phyloP scores from a whole-genome alignment of 169 alveolate genomes.

The Cryptosporidium tyzzeri region DNA sequence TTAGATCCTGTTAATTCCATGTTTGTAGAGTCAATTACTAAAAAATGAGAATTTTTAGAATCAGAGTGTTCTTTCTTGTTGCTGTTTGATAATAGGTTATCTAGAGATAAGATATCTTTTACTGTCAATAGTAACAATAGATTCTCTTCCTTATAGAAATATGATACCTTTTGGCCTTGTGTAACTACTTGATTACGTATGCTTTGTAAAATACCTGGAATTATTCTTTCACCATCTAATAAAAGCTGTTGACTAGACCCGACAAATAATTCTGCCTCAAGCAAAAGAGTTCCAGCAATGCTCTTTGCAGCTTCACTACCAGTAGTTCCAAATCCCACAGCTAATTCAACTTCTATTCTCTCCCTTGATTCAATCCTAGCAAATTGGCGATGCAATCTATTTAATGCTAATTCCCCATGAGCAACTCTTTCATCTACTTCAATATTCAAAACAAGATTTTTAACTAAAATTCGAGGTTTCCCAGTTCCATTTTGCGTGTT shows the following conservation, averaged over 20 bases:
- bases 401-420: constrained; percentile 79
- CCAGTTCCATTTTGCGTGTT: constrained; percentile 13
- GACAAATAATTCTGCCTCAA: constrained; percentile 79
- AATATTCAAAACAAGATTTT: constrained; percentile 77
- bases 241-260: constrained; percentile 77
- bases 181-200: constrained; percentile 78
- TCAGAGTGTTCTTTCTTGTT: constrained; percentile 31
- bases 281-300: constrained; percentile 77
- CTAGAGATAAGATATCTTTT: constrained; percentile 75
- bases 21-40: constrained; percentile 76
- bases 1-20: constrained; percentile 76
- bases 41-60: constrained; percentile 70
- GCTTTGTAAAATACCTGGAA: constrained; percentile 64
- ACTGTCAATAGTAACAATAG: constrained; percentile 75
- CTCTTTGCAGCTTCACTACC: constrained; percentile 76
- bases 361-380: constrained; percentile 79
- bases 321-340: constrained; percentile 74
- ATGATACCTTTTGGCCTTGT: constrained; percentile 79
- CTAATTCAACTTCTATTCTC: constrained; percentile 68
- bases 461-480: constrained; percentile 66
- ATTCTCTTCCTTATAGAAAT: constrained; percentile 75
- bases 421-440: constrained; percentile 78
- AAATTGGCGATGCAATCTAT: constrained; percentile 80
- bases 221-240: constrained; percentile 74
- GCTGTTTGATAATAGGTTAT: constrained; percentile 14